Conservation (phyloP, 805 yeast genomes). For the Ogataea nitratoaversa region DNA sequence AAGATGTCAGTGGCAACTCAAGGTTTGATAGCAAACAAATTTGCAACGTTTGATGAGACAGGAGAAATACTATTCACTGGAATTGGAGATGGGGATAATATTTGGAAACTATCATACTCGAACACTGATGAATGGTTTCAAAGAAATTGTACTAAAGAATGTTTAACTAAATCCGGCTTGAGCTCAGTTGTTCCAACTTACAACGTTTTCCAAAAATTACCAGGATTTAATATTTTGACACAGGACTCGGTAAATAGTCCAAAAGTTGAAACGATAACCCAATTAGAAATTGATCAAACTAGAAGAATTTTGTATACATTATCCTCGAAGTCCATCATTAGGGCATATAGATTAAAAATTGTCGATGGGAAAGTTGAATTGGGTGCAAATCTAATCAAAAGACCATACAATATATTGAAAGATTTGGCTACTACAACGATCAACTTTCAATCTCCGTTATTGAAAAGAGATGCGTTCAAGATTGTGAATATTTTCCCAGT, state of each 20-base stretch:
- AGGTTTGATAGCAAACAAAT: slow-evolving; percentile 67
- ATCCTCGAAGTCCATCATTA: slow-evolving; percentile 74
- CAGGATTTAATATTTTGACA: slow-evolving; percentile 26
- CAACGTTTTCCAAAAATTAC: slow-evolving; percentile 23
- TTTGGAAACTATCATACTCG: slow-evolving; percentile 86
- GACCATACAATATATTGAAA: slow-evolving; percentile 43
- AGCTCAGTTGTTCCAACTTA: slow-evolving; percentile 45
- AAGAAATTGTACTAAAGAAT: slow-evolving; percentile 75
- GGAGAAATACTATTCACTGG: slow-evolving; percentile 85
- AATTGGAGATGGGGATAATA: slow-evolving; percentile 66
- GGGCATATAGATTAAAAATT: slow-evolving; percentile 62
- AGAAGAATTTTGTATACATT: slow-evolving; percentile 77
- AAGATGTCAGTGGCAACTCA: slow-evolving; percentile 75
- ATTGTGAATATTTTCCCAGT: slow-evolving; percentile 63
- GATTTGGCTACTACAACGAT: slow-evolving; percentile 38
- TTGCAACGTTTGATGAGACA: slow-evolving; percentile 55
- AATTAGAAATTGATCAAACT: slow-evolving; percentile 69
- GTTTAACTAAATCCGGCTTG: slow-evolving; percentile 68
- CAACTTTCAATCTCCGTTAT: slow-evolving; percentile 37
- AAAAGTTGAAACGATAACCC: slow-evolving; percentile 55
- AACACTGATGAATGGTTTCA: slow-evolving; percentile 84
- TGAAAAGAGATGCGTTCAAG: slow-evolving; percentile 51
- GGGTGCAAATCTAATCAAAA: slow-evolving; percentile 32
- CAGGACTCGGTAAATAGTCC: slow-evolving; percentile 16
- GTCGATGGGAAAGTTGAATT: slow-evolving; percentile 33